These are phyloP conservation scores for Alternaria conjuncta DNA, from an alignment of 2,329 filamentous ascomycete genomes.

Conservation along the genomic window DNA sequence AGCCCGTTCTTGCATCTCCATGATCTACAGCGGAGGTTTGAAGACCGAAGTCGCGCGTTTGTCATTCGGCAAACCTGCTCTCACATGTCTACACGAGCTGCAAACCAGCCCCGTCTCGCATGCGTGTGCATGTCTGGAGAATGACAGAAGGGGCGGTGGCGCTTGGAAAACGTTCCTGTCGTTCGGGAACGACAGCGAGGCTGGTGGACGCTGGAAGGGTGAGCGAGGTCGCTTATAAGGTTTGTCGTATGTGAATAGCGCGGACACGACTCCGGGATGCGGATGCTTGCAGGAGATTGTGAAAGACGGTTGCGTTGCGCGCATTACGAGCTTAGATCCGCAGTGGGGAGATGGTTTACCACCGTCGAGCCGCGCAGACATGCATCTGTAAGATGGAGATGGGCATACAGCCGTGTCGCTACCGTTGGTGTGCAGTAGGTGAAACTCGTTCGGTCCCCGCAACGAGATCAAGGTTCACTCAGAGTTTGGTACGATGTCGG, in stretches of 20 bases:
- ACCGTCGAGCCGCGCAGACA: not conserved
- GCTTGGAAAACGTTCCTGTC: not conserved
- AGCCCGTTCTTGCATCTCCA: constrained; percentile 1
- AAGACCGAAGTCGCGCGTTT: not conserved
- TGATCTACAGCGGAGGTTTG: not conserved
- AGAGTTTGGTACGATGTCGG: constrained; percentile 12
- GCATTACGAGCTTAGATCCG: not conserved
- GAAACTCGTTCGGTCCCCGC: not conserved
- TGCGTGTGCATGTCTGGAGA: not conserved
- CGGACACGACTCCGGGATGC: not conserved
- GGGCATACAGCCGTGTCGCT: not conserved
- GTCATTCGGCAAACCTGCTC: not conserved
- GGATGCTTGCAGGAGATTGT: not conserved
- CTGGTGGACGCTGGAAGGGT: not conserved
- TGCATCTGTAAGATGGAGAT: constrained; percentile 3
- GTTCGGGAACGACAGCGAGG: not conserved
- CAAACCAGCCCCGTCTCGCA: not conserved
- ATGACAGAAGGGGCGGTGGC: not conserved
- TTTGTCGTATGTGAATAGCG: not conserved
- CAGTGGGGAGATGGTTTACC: not conserved
- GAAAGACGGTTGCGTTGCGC: not conserved
- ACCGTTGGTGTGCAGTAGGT: not conserved
- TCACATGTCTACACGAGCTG: not conserved
- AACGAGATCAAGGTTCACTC: constrained; percentile 2
- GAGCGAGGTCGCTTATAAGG: not conserved